Evolutionary conservation across 2,329 filamentous ascomycete genomes (phyloP), one percentile per base, ranked within the genome.

Genomic region (Colletotrichum sidae): DNA sequence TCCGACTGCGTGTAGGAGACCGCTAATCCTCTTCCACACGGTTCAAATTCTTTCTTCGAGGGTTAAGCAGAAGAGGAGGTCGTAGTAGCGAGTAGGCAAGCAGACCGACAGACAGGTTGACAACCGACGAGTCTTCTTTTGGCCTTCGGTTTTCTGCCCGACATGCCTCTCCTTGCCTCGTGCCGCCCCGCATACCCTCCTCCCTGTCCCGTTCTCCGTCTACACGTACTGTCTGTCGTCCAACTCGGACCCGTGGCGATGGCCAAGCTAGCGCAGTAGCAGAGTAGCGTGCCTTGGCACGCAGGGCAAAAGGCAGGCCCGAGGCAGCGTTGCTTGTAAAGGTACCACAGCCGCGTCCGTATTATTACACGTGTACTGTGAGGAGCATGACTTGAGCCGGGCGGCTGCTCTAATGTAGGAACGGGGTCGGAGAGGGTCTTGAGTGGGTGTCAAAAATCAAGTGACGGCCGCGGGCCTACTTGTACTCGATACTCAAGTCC

Each of bases 361-460:
- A 25, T 4, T 25, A 5, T 25, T 4, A 25, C 4, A 25, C 17
- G 17, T 17, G 17, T 17, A 17, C 17, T 17, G 17, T 17, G 17
- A 5, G 46, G 47, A 11, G 42, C 34, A 64, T 25, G 35, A 55
- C 55, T 45, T 64, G 60, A 47, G 47, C 53, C 51, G 52, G 37
- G 58, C 46, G 52, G 62, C 38, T 62, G 47, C 15, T 62, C 47
- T 61, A 62, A 65, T 65, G 62, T 62, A 62, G 58, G 62, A 65
- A 65, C 62, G 62, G 62, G 62, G 62, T 41, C 46, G 4, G 44
- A 56, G 37, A 49, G 58, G 62, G 62, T 56, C 47, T 39, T 52
- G 47, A 6, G 57, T 52, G 52, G 59, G 52, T 61, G 56, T 47
- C 49, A 46, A 37, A 35, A 56, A 45, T 56, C 57, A 62, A 55